phyloP scores from a whole-genome alignment of 371 early-diverging fungal species.

The Actinomortierella ambigua region DNA sequence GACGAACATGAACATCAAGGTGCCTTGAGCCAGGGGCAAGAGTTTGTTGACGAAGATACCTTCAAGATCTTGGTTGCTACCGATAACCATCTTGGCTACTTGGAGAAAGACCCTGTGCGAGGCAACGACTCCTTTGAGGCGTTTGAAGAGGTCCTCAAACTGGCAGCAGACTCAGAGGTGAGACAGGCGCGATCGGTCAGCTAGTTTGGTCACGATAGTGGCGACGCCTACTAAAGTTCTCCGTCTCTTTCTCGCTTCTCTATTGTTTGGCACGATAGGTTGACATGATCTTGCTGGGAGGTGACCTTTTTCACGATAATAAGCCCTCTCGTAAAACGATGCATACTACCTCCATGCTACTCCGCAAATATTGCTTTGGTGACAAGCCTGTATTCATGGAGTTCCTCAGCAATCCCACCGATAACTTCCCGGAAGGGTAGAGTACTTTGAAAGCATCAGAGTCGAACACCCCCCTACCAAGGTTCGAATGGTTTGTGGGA shows the following conservation, averaged over 20 bases:
- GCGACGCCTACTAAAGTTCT: no score
- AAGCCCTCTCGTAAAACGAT: slow-evolving; percentile 90
- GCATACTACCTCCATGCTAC: slow-evolving; percentile 74
- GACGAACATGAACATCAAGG: no score
- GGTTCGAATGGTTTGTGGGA: no score
- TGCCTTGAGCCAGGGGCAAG: no score
- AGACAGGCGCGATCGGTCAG: no score
- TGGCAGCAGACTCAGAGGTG: slow-evolving; percentile 72
- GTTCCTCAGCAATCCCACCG: slow-evolving; percentile 75
- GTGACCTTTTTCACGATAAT: slow-evolving; percentile 99
- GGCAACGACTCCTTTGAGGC: slow-evolving; percentile 91
- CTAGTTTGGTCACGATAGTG: no score
- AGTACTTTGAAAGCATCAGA: slow-evolving; percentile 10
- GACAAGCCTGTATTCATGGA: slow-evolving; percentile 73
- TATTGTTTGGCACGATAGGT: slow-evolving; percentile 53
- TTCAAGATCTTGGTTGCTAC: slow-evolving; percentile 85
- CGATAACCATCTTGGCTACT: slow-evolving; percentile 98
- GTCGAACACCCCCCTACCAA: no score
- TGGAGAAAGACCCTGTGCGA: slow-evolving; percentile 94
- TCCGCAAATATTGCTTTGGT: slow-evolving; percentile 88
- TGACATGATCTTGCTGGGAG: slow-evolving; percentile 97
- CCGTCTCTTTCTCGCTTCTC: not conserved
- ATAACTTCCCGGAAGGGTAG: slow-evolving; percentile 72
- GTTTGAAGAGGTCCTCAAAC: slow-evolving; percentile 93
- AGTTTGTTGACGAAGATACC: slow-evolving; percentile 31